Conservation (phyloP, 2,329 filamentous ascomycete genomes). For the Lizonia empirigonia region DNA sequence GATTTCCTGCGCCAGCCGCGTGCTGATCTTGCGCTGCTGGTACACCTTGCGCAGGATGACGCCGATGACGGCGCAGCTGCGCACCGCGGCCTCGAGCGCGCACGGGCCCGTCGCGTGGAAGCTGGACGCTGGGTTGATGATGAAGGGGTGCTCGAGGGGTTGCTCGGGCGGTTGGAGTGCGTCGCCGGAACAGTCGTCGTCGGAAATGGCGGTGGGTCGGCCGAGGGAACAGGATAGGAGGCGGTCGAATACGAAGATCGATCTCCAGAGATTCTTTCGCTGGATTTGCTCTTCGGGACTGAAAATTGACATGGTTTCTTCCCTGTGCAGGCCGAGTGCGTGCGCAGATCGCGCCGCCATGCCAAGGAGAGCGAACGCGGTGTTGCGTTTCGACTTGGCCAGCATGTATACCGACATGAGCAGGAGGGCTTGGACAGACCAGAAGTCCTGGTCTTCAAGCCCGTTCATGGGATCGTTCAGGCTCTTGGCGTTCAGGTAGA, state of each 20-base stretch:
- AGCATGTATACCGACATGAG: conserved; percentile 70
- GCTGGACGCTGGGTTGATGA: conserved; percentile 19
- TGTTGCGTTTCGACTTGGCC: conserved; percentile 65
- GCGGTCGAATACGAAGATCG: conserved; percentile 67
- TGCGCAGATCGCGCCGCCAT: conserved; percentile 66
- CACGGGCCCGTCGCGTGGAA: conserved; percentile 46
- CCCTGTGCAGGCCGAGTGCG: conserved; percentile 66
- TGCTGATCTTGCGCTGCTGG: conserved; percentile 63
- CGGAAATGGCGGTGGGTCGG: conserved; percentile 65
- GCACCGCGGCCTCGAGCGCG: conserved; percentile 62
- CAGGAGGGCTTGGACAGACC: conserved; percentile 67
- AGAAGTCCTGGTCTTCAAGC: conserved; percentile 67
- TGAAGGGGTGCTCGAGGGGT: conserved; percentile 27
- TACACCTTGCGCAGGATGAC: conserved; percentile 65
- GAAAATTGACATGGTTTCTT: conserved; percentile 64
- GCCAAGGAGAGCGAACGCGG: conserved; percentile 67
- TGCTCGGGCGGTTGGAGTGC: conserved; percentile 44
- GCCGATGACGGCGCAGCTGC: conserved; percentile 64
- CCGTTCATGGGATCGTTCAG: conserved; percentile 56
- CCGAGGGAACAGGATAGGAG: conserved; percentile 68
- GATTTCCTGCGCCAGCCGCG: conserved; percentile 62
- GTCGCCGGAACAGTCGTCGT: conserved; percentile 65
- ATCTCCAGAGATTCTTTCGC: conserved; percentile 67
- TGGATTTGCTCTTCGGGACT: conserved; percentile 52
- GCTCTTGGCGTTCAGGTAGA: conserved; percentile 65